These are phyloP conservation scores for Casuarina glauca DNA, from an alignment of 306 rosid species.

Conservation along the genomic window DNA sequence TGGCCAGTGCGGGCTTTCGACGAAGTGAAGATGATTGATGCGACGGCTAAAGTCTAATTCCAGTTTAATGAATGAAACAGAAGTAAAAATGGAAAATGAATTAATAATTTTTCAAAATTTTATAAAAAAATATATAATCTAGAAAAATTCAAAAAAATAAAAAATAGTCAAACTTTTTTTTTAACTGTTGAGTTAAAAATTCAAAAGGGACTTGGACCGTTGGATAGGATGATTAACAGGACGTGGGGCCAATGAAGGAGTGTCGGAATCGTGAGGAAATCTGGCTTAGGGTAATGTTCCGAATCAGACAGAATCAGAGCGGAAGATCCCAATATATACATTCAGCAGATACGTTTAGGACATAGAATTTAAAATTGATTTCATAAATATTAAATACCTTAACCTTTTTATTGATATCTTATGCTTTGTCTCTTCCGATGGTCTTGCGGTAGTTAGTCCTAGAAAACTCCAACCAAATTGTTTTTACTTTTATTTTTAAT, in stretches of 20 bases:
- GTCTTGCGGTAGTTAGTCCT: neutral
- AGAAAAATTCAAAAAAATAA: no score
- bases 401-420: neutral
- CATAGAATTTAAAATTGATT: neutral
- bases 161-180: no score
- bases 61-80: no score
- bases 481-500: no score
- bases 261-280: conserved; percentile 7
- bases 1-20: neutral
- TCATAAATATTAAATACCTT: neutral
- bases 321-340: conserved; percentile 58
- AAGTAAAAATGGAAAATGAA: no score
- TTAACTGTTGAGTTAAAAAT: no score
- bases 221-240: neutral
- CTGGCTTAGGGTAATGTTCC: conserved; percentile 32
- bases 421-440: neutral
- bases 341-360: conserved; percentile 33
- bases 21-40: neutral
- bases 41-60: neutral
- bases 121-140: no score
- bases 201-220: neutral
- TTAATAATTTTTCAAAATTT: no score
- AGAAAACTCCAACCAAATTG: no score
- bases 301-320: conserved; percentile 48
- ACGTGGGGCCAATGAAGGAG: neutral